These are phyloP conservation scores for Pharnaceum exiguum DNA, from an alignment of 148 eudicot genomes.

Conservation along the genomic window DNA sequence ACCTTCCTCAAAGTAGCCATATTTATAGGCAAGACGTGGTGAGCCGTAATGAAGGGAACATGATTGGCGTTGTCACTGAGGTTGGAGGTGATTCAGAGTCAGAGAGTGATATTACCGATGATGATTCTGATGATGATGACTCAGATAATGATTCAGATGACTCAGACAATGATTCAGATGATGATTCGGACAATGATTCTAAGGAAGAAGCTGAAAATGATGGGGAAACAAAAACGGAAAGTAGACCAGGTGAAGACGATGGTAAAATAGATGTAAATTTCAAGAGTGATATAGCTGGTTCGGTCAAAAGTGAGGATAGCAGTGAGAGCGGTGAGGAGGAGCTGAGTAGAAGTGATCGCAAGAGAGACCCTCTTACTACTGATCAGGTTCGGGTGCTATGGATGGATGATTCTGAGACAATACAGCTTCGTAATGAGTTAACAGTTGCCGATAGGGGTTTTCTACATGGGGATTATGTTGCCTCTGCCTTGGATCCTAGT, in stretches of 20 bases:
- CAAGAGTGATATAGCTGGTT: constrained; percentile 25
- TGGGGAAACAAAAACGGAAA: constrained; percentile 30
- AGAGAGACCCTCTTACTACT: constrained; percentile 46
- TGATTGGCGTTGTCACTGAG: constrained; percentile 83
- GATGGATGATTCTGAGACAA: constrained; percentile 81
- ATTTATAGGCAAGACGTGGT: constrained; percentile 90
- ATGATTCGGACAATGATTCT: neutral
- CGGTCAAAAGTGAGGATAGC: constrained; percentile 17
- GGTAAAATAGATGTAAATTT: constrained; percentile 25
- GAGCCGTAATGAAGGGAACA: constrained; percentile 43
- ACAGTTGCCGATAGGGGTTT: constrained; percentile 78
- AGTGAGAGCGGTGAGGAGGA: constrained; percentile 34
- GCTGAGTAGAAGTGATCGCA: constrained; percentile 20
- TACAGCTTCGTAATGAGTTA: constrained; percentile 46
- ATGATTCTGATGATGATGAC: constrained; percentile 40
- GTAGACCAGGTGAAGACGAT: constrained; percentile 24
- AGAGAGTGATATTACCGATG: constrained; percentile 71
- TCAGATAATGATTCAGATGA: constrained; percentile 13
- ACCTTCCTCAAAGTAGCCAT: constrained; percentile 30
- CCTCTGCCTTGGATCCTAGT: constrained; percentile 70
- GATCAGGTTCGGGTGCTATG: constrained; percentile 87
- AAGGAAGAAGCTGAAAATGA: constrained; percentile 33
- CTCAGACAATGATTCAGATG: constrained; percentile 3
- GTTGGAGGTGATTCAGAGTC: constrained; percentile 95
- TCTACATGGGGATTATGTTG: constrained; percentile 88